Evolutionary conservation across 345 rosid genomes (phyloP).

Genomic region (Syzygium grande): DNA sequence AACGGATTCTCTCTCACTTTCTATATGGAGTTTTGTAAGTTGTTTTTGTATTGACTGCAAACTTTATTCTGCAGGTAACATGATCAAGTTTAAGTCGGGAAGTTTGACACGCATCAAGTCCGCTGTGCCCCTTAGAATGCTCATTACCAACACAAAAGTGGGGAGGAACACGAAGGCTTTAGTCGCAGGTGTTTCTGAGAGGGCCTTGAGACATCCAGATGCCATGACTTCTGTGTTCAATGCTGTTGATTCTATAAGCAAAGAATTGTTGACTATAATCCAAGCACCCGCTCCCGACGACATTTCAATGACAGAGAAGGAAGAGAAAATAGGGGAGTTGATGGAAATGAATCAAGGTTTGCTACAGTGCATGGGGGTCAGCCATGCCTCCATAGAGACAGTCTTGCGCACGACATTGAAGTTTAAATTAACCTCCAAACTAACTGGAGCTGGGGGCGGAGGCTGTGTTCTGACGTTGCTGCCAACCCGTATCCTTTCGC

Average conservation of each 20-base stretch:
- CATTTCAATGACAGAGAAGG: constrained; percentile 37
- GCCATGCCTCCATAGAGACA: constrained; percentile 75
- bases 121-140: constrained; percentile 63
- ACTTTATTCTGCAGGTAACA: constrained; percentile 45
- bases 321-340: constrained; percentile 68
- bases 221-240: constrained; percentile 67
- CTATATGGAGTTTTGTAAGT: not conserved
- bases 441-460: constrained; percentile 98
- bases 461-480: constrained; percentile 85
- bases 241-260: constrained; percentile 78
- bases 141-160: constrained; percentile 83
- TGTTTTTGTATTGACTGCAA: not conserved
- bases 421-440: constrained; percentile 76
- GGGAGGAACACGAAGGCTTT: constrained; percentile 88
- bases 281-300: constrained; percentile 46
- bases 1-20: not conserved
- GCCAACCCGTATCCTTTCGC: constrained; percentile 72
- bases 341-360: constrained; percentile 95
- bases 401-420: constrained; percentile 64
- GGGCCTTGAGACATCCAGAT: constrained; percentile 56
- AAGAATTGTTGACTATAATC: constrained; percentile 47
- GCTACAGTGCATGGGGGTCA: constrained; percentile 88
- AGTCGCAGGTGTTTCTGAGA: constrained; percentile 84
- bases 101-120: constrained; percentile 49
- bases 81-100: constrained; percentile 85